phyloP scores from a whole-genome alignment of 208 protist species.

The Wallacemonas rigidus region DNA sequence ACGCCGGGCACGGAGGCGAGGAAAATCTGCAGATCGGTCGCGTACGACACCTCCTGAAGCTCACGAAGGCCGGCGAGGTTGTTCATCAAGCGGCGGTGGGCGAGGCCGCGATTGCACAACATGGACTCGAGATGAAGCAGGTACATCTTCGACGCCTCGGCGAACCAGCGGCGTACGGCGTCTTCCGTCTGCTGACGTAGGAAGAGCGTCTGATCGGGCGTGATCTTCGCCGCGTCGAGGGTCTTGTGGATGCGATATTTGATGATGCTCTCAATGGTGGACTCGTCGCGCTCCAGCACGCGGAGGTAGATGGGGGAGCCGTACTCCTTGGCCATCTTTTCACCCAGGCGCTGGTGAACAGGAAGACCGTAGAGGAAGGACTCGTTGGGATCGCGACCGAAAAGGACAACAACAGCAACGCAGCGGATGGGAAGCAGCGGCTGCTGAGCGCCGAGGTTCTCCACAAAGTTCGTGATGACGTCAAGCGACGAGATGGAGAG shows the following conservation, averaged over 20 bases:
- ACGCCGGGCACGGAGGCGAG: conserved; percentile 50
- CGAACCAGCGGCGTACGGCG: conserved; percentile 58
- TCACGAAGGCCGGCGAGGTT: conserved; percentile 47
- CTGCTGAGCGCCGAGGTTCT: conserved; percentile 62
- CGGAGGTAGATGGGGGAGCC: conserved; percentile 77
- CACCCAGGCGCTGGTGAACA: conserved; percentile 57
- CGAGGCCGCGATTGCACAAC: conserved; percentile 86
- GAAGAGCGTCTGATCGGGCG: conserved; percentile 43
- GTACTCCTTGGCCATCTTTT: conserved; percentile 57
- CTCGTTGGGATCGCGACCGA: conserved; percentile 66
- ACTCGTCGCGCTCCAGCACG: conserved; percentile 67
- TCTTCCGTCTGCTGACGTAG: conserved; percentile 73
- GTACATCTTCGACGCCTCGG: conserved; percentile 68
- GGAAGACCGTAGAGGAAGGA: conserved; percentile 76
- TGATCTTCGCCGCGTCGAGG: conserved; percentile 66
- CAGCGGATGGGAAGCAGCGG: conserved; percentile 72
- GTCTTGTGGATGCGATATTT: conserved; percentile 82
- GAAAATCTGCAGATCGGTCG: conserved; percentile 72
- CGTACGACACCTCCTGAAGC: conserved; percentile 77
- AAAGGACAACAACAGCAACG: conserved; percentile 65
- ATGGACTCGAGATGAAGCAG: conserved; percentile 79
- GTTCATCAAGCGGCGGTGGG: conserved; percentile 82
- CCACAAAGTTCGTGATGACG: conserved; percentile 64
- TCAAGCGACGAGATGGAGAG: conserved; percentile 47
- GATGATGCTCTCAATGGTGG: conserved; percentile 68